These are phyloP conservation scores for Acanthamoeba royreba DNA, from an alignment of 208 protist species.

Conservation along the genomic window DNA sequence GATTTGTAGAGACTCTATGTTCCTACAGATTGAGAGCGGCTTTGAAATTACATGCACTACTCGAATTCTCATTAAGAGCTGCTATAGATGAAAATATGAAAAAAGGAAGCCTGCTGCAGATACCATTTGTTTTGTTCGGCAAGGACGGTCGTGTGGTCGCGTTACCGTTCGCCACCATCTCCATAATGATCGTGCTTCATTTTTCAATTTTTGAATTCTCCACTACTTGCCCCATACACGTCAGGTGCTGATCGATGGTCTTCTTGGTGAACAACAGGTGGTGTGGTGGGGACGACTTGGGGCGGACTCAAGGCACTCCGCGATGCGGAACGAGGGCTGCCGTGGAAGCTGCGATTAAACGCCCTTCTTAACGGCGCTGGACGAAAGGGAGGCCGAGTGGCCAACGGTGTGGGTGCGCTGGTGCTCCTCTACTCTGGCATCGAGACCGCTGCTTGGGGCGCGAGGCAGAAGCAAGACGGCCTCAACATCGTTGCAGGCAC, in stretches of 20 bases:
- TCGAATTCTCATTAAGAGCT: no score
- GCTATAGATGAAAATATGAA: no score
- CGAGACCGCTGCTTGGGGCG: neutral
- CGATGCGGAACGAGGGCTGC: neutral
- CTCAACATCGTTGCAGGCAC: constrained; percentile 3
- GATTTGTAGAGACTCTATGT: neutral
- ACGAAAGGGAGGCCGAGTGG: neutral
- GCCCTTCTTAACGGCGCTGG: constrained; percentile 19
- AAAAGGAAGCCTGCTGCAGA: no score
- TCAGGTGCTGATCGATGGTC: neutral
- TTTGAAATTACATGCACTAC: neutral
- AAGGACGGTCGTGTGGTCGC: no score
- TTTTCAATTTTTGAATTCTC: no score
- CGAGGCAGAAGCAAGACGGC: constrained; percentile 7
- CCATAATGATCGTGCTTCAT: no score
- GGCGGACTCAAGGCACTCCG: neutral
- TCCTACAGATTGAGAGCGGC: no score
- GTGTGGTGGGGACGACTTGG: neutral
- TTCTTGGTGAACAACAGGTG: neutral
- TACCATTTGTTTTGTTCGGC: no score
- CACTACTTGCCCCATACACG: neutral
- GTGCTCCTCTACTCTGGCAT: neutral
- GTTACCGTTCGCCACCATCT: no score
- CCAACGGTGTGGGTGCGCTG: neutral
- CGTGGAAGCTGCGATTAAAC: constrained; percentile 32